phyloP scores from a whole-genome alignment of 2,329 filamentous ascomycete genomes.

The Epicoccum nigrum region DNA sequence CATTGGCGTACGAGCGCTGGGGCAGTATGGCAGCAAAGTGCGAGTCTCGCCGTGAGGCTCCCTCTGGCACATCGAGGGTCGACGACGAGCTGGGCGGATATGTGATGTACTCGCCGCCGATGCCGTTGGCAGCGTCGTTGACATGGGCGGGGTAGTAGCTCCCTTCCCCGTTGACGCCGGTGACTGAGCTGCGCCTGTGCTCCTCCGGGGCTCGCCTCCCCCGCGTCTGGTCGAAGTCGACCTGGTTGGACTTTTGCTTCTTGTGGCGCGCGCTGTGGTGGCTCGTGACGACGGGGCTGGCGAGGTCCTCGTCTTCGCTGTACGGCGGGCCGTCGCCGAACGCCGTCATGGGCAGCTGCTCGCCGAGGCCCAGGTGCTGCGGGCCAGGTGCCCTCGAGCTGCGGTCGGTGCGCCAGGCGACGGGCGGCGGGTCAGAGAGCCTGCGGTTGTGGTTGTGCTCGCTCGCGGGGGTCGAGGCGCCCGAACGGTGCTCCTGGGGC shows the following conservation, averaged over 20 bases:
- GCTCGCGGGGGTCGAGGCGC: constrained; percentile 82
- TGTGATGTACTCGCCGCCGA: constrained; percentile 80
- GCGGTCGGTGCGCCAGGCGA: constrained; percentile 72
- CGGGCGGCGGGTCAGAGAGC: constrained; percentile 79
- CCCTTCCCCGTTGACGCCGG: constrained; percentile 67
- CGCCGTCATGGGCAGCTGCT: constrained; percentile 80
- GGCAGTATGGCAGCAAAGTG: constrained; percentile 59
- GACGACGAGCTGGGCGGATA: constrained; percentile 65
- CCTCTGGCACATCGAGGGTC: constrained; percentile 36
- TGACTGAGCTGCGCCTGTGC: constrained; percentile 53
- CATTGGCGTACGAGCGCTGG: constrained; percentile 50
- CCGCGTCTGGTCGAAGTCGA: constrained; percentile 48
- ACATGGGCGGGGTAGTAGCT: constrained; percentile 75
- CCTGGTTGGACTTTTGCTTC: constrained; percentile 69
- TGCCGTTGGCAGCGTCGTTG: constrained; percentile 71
- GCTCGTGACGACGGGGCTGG: constrained; percentile 84
- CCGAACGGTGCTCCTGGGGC: constrained; percentile 73
- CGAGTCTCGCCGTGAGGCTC: constrained; percentile 55
- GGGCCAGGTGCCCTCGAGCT: constrained; percentile 61
- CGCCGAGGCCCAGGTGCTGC: constrained; percentile 59
- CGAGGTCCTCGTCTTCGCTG: constrained; percentile 93
- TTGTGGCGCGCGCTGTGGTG: constrained; percentile 69
- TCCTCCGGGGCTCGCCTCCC: constrained; percentile 43
- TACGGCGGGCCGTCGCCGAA: constrained; percentile 85
- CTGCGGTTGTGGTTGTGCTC: constrained; percentile 71